Base-by-base conservation (phyloP, 2,329 filamentous ascomycete species). In the Lachnellula cervina region DNA sequence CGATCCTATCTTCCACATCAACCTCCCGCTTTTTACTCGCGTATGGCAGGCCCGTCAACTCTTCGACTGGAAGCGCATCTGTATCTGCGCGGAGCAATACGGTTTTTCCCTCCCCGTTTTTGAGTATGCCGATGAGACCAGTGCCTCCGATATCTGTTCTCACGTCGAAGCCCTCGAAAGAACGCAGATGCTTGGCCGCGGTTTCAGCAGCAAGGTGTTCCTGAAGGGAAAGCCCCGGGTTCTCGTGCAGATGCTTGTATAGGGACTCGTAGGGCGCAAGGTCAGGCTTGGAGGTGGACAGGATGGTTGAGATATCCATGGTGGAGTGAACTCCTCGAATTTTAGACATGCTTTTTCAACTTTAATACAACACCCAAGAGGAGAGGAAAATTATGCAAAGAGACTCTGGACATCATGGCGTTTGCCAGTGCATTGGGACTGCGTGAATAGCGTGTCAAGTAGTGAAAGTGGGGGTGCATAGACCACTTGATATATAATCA, bases 51-150 rank as follows among this genome's bases (percentile, higher is more conserved):
- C 74, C 76, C 0, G 82, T 84, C 19, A 72, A 68, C 66, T 87
- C 84, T 54, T 75, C 62, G 0, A 86, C 71, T 0, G 83, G 83
- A 0, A 87, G 70, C 0, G 76, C 84, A 62, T 87, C 83, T 58
- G 85, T 82, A 54, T 87, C 83, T 0, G 83, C 81, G 2, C 84
- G 77, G 0, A 86, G 71, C 0, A 86, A 73, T 1, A 87, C 68
- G 0, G 75, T 83, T 1, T 74, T 74, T 0, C 83, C 83, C 0
- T 65, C 43, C 0, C 81, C 82, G 62, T 87, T 86, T 49, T 66
- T 64, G 4, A 85, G 70, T 1, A 85, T 71, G 0, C 76, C 83
- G 1, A 78, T 78, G 5, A 87, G 66, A 4, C 84, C 83, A 58
- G 81, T 72, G 0, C 82, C 83, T 28, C 83, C 83, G 14, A 87